A percentile compares a stretch with the other conserved stretches of the same genome.
These are phyloP conservation scores for Phyllosticta paracitricarpa DNA, from an alignment of 2,329 filamentous ascomycete species.

Conservation along the genomic window DNA sequence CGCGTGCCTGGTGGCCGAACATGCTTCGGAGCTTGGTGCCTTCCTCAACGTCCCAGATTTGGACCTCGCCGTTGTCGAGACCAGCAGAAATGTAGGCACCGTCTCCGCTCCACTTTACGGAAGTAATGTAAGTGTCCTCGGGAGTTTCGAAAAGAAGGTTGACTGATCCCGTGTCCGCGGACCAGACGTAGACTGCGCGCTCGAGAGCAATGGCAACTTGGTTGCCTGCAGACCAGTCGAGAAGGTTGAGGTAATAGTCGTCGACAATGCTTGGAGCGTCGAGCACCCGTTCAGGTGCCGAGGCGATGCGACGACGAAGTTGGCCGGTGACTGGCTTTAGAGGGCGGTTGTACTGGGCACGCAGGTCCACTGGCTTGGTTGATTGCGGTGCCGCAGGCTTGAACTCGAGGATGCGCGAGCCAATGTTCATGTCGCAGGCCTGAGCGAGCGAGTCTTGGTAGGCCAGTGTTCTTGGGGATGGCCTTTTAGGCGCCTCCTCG, in stretches of 20 bases:
- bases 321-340: slow-evolving; percentile 75
- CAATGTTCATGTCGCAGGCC: slow-evolving; percentile 85
- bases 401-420: slow-evolving; percentile 93
- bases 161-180: slow-evolving; percentile 83
- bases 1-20: slow-evolving; percentile 92
- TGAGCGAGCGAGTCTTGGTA: slow-evolving; percentile 87
- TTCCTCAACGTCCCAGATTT: slow-evolving; percentile 98
- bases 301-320: slow-evolving; percentile 83
- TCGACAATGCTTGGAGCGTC: slow-evolving; percentile 94
- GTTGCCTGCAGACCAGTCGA: slow-evolving; percentile 97
- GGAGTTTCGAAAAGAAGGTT: slow-evolving; percentile 79
- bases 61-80: slow-evolving; percentile 88
- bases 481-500: slow-evolving; percentile 56
- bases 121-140: slow-evolving; percentile 90
- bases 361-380: slow-evolving; percentile 93
- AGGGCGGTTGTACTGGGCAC: slow-evolving; percentile 95
- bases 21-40: slow-evolving; percentile 94
- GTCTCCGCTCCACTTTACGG: slow-evolving; percentile 97
- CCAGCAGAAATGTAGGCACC: slow-evolving; percentile 94
- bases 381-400: slow-evolving; percentile 98
- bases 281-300: slow-evolving; percentile 88
- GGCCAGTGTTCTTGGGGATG: slow-evolving; percentile 76
- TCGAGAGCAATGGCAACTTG: slow-evolving; percentile 97
- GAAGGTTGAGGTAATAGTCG: slow-evolving; percentile 97
- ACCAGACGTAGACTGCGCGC: slow-evolving; percentile 97